A percentile compares a stretch with the other conserved stretches of the same genome.
phyloP scores from a whole-genome alignment of 768 basidiomycete genomes.

The Serpula lacrymans region DNA sequence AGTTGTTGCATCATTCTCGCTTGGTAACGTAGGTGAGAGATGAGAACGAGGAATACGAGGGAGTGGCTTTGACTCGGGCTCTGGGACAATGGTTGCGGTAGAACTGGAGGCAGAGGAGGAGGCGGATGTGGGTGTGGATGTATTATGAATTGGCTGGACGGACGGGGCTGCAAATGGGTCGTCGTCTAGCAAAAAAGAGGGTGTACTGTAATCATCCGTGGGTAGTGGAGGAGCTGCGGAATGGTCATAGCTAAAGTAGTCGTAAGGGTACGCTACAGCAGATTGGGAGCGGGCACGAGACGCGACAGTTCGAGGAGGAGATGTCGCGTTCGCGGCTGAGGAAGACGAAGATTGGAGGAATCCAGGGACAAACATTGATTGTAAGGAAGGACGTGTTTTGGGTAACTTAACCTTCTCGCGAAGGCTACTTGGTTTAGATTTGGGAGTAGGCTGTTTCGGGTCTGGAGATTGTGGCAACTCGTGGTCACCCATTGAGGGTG shows the following conservation, averaged over 20 bases:
- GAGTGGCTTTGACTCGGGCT: slow-evolving; percentile 21
- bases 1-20: too few species aligned
- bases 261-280: slow-evolving; percentile 2
- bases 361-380: slow-evolving; percentile 38
- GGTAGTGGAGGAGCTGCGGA: slow-evolving; percentile 7
- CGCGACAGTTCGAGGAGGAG: slow-evolving; percentile 17
- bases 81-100: slow-evolving; percentile 9
- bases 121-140: background rate
- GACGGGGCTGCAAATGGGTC: slow-evolving; percentile 63
- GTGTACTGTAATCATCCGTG: too few species aligned
- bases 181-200: slow-evolving; percentile 54
- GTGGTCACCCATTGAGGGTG: slow-evolving; percentile 6
- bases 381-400: slow-evolving; percentile 52
- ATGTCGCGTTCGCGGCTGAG: slow-evolving; percentile 22
- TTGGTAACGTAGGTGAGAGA: slow-evolving; percentile 6
- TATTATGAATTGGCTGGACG: slow-evolving; percentile 8
- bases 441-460: slow-evolving; percentile 1
- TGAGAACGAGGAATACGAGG: slow-evolving; percentile 5
- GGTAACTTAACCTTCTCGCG: slow-evolving; percentile 32
- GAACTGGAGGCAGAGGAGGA: slow-evolving; percentile 1
- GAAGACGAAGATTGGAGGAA: slow-evolving; percentile 43
- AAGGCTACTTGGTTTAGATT: slow-evolving; percentile 5
- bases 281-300: slow-evolving; percentile 14
- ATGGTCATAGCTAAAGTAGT: background rate
- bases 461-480: background rate